Evolutionary conservation across 1,139 yeast species (phyloP).

Genomic region (Pichia sp.): DNA sequence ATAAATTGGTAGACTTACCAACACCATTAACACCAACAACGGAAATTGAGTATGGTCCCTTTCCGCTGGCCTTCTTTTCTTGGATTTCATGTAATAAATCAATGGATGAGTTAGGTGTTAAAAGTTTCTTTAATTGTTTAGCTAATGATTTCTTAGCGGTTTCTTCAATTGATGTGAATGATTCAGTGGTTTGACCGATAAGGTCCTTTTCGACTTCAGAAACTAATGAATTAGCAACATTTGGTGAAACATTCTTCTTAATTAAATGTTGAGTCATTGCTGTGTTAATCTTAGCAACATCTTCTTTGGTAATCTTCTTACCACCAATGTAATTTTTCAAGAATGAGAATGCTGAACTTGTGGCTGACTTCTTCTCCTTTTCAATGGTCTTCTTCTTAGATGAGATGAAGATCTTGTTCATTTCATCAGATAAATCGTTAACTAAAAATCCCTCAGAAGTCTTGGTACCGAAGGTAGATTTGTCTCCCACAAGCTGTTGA

Average conservation of each 20-base stretch:
- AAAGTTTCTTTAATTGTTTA: slow-evolving; percentile 73
- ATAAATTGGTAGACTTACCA: slow-evolving; percentile 93
- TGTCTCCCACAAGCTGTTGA: slow-evolving; percentile 36
- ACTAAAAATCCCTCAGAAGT: slow-evolving; percentile 49
- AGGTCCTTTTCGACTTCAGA: slow-evolving; percentile 57
- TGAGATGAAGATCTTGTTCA: slow-evolving; percentile 38
- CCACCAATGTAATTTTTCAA: slow-evolving; percentile 58
- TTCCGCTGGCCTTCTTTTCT: slow-evolving; percentile 38
- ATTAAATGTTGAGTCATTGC: slow-evolving; percentile 48
- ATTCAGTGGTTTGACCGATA: slow-evolving; percentile 63
- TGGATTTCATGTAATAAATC: slow-evolving; percentile 85
- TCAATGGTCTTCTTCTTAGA: slow-evolving; percentile 15
- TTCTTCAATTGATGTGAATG: slow-evolving; percentile 60
- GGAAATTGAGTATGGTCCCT: slow-evolving; percentile 84
- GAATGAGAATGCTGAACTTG: slow-evolving; percentile 47
- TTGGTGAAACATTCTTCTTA: slow-evolving; percentile 52
- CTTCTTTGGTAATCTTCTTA: slow-evolving; percentile 49
- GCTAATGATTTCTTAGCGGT: slow-evolving; percentile 67
- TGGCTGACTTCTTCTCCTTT: slow-evolving; percentile 29
- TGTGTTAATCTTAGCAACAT: slow-evolving; percentile 40
- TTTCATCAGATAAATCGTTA: slow-evolving; percentile 46
- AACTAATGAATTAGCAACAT: slow-evolving; percentile 57
- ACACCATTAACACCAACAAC: slow-evolving; percentile 99
- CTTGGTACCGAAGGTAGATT: slow-evolving; percentile 44
- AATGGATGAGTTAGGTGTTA: slow-evolving; percentile 91